Evolutionary conservation across 1,284 basidiomycete genomes (phyloP).

Genomic region (Boletellus deceptivus): DNA sequence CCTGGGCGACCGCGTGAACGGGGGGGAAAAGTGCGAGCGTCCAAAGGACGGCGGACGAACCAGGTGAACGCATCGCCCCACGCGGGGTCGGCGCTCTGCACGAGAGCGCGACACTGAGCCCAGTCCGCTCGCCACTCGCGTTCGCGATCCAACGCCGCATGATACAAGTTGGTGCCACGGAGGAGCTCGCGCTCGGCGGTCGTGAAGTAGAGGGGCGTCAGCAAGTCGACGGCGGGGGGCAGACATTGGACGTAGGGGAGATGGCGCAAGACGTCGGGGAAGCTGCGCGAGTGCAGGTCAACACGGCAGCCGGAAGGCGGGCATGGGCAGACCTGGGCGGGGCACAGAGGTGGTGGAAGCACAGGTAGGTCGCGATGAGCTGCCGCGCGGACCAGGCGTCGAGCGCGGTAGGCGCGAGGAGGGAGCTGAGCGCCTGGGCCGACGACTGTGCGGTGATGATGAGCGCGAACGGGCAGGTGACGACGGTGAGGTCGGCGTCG

Average conservation of each 20-base stretch:
- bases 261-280: conserved; percentile 43
- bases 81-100: conserved; percentile 36
- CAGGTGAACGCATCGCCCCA: conserved; percentile 64
- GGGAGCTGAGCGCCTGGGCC: conserved; percentile 39
- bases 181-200: conserved; percentile 61
- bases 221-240: conserved; percentile 54
- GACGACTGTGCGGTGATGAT: conserved; percentile 64
- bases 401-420: conserved; percentile 37
- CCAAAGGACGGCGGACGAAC: conserved; percentile 41
- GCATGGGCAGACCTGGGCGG: conserved; percentile 22
- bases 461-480: conserved; percentile 74
- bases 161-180: conserved; percentile 73
- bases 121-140: conserved; percentile 62
- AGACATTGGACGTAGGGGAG: conserved; percentile 66
- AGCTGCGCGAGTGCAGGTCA: conserved; percentile 23
- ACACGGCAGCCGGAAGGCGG: conserved; percentile 19
- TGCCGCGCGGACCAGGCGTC: conserved; percentile 66
- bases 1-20: conserved; percentile 42
- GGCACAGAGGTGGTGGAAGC: conserved; percentile 63
- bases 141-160: conserved; percentile 65
- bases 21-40: too few species aligned
- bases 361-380: conserved; percentile 68
- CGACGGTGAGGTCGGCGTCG: conserved; percentile 52
- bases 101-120: conserved; percentile 44
- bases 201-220: conserved; percentile 79